Base-by-base conservation (phyloP, 805 yeast species). In the Grigorovia transvaalensis region DNA sequence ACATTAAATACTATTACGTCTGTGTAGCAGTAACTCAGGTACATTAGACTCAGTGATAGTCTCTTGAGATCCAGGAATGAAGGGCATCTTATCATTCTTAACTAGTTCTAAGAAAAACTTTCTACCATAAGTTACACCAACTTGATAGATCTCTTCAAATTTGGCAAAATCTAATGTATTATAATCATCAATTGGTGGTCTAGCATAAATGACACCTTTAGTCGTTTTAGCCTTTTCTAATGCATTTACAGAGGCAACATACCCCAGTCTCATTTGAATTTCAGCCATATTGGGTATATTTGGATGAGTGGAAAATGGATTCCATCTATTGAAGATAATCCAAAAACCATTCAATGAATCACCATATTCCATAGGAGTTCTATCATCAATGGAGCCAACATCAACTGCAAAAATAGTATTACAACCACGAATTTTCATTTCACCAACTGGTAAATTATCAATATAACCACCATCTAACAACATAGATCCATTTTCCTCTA, bases 241-340 rank as follows among this genome's bases (percentile, higher is more conserved):
- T 0, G 97, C 97, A 68, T 87, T 86, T 1, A 91, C 99, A 49
- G 96, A 87, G 0, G 96, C 87, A 43, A 91, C 99, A 65, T 93
- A 91, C 0, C 97, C 96, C 54, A 91, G 72, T 52, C 98, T 74
- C 72, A 88, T 77, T 70, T 91, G 99, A 53, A 91, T 88, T 63
- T 91, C 99, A 57, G 96, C 88, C 86, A 93, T 82, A 51, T 85
- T 86, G 4, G 99, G 99, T 5, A 88, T 86, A 64, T 85, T 84
- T 3, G 97, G 96, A 59, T 84, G 84, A 12, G 74, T 73, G 0
- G 96, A 86, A 61, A 91, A 90, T 7, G 96, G 95, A 62, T 93
- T 91, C 82, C 90, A 80, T 48, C 95, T 74, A 67, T 89, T 89
- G 52, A 88, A 67, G 6, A 93, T 61, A 8, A 88, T 96, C 96